These are phyloP conservation scores for Suhomyces canberraensis DNA, from an alignment of 805 yeast species.

Conservation along the genomic window DNA sequence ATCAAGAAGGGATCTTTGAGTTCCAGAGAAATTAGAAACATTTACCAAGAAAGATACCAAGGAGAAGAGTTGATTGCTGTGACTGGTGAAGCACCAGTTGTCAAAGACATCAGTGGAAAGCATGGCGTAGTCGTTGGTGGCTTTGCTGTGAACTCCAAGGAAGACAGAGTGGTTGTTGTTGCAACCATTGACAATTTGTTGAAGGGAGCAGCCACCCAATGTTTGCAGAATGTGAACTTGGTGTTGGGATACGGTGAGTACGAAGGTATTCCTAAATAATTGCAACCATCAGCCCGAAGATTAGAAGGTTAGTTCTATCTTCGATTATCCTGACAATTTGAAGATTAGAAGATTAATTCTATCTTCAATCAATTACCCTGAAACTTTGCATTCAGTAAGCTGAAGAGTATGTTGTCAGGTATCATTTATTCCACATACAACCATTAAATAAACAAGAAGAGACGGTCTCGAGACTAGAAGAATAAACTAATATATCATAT, in stretches of 20 bases:
- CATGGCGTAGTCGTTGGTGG: slow-evolving; percentile 97
- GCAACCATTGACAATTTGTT: slow-evolving; percentile 94
- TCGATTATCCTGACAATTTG: slow-evolving; percentile 54
- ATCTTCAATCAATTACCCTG: too few relatives aligned
- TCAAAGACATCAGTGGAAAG: slow-evolving; percentile 85
- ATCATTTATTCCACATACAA: too few relatives aligned
- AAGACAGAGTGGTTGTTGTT: slow-evolving; percentile 87
- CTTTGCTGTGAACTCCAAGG: slow-evolving; percentile 84
- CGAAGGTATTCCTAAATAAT: slow-evolving; percentile 97
- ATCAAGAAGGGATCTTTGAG: slow-evolving; percentile 63
- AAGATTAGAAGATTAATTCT: slow-evolving; percentile 47
- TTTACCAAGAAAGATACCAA: slow-evolving; percentile 84
- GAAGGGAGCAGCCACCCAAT: slow-evolving; percentile 99
- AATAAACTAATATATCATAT: too few relatives aligned
- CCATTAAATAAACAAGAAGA: too few relatives aligned
- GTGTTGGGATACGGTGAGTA: slow-evolving; percentile 88
- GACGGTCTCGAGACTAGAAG: too few relatives aligned
- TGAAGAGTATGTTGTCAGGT: too few relatives aligned
- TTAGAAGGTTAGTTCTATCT: too few relatives aligned
- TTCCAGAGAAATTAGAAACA: slow-evolving; percentile 75
- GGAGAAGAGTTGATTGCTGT: slow-evolving; percentile 83
- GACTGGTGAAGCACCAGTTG: slow-evolving; percentile 90
- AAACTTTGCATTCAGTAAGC: too few relatives aligned
- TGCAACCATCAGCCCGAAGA: too few relatives aligned
- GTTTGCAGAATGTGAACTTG: slow-evolving; percentile 92